These are phyloP conservation scores for Astrephomene gubernaculifera DNA, from an alignment of 139 green algal species.

Conservation along the genomic window DNA sequence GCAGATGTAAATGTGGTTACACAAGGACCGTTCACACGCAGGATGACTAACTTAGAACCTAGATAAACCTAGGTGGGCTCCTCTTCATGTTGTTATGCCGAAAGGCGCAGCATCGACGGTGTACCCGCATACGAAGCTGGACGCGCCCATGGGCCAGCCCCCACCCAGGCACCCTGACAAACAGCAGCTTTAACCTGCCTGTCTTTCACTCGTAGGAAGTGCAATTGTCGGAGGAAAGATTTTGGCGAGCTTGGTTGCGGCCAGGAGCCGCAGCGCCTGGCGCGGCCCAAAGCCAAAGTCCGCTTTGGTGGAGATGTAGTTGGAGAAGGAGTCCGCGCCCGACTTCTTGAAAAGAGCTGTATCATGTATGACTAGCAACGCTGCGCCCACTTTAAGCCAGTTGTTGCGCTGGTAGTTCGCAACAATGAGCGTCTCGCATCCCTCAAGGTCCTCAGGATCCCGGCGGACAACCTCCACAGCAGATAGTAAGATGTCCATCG, in stretches of 20 bases:
- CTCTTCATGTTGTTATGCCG: too few relatives aligned
- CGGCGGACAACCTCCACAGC: slow-evolving; percentile 31
- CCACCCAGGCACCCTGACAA: neutral
- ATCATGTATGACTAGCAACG: slow-evolving; percentile 38
- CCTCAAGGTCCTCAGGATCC: slow-evolving; percentile 40
- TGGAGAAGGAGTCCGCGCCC: slow-evolving; percentile 40
- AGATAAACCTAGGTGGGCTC: too few relatives aligned
- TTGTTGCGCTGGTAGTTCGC: slow-evolving; percentile 41
- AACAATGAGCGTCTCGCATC: slow-evolving; percentile 42
- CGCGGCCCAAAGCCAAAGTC: slow-evolving; percentile 39
- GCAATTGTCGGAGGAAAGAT: slow-evolving; percentile 34
- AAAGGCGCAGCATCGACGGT: too few relatives aligned
- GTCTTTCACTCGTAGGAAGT: slow-evolving; percentile 30
- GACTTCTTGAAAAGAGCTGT: slow-evolving; percentile 30
- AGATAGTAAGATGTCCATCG: slow-evolving; percentile 14
- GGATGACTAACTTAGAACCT: too few relatives aligned
- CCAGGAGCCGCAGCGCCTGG: slow-evolving; percentile 31
- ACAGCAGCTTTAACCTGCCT: neutral
- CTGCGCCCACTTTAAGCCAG: slow-evolving; percentile 39
- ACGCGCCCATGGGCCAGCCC: slow-evolving; percentile 17
- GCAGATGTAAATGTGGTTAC: too few relatives aligned
- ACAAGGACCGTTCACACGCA: too few relatives aligned
- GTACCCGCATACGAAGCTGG: too few relatives aligned
- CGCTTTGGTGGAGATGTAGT: slow-evolving; percentile 33
- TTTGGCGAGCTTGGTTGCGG: slow-evolving; percentile 26